Conservation (phyloP, 2,329 filamentous ascomycete species). For the Microthyrium microscopicum region DNA sequence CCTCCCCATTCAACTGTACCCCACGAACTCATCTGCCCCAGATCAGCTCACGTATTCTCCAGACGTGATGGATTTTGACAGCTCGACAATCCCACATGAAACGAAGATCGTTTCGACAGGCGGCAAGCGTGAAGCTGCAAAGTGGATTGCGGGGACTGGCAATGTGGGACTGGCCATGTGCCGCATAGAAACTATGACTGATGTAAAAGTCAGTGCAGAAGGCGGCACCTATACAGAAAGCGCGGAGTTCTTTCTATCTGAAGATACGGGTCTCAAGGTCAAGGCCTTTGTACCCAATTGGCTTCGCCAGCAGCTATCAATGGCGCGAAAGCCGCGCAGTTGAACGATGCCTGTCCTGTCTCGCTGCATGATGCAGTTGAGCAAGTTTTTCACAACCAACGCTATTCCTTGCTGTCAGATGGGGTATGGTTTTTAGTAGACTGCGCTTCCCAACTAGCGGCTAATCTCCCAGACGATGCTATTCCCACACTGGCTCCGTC, state of each 20-base stretch:
- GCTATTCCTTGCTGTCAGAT: too few species aligned
- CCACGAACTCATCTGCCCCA: constrained; percentile 23
- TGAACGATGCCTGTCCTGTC: too few species aligned
- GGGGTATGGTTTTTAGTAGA: too few species aligned
- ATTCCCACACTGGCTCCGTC: too few species aligned
- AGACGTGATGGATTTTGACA: constrained; percentile 23
- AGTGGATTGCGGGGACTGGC: constrained; percentile 61
- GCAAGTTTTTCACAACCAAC: too few species aligned
- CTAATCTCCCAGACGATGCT: too few species aligned
- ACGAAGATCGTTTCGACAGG: constrained; percentile 34
- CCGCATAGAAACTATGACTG: constrained; percentile 80
- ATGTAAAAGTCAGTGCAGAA: constrained; percentile 53
- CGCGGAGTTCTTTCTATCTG: constrained; percentile 30
- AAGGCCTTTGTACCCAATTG: constrained; percentile 65
- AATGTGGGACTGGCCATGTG: constrained; percentile 81
- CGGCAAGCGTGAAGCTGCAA: constrained; percentile 56
- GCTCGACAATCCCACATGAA: constrained; percentile 28
- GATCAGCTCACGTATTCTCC: constrained; percentile 32
- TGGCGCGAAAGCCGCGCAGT: constrained; percentile 4
- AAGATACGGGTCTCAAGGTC: constrained; percentile 17
- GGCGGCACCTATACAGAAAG: constrained; percentile 41
- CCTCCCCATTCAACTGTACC: constrained; percentile 62
- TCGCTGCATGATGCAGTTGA: too few species aligned
- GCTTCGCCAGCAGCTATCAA: constrained; percentile 33
- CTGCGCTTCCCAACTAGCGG: too few species aligned